Conservation (phyloP, 1,139 yeast genomes). For the Nadsonia starkeyi-henricii region DNA sequence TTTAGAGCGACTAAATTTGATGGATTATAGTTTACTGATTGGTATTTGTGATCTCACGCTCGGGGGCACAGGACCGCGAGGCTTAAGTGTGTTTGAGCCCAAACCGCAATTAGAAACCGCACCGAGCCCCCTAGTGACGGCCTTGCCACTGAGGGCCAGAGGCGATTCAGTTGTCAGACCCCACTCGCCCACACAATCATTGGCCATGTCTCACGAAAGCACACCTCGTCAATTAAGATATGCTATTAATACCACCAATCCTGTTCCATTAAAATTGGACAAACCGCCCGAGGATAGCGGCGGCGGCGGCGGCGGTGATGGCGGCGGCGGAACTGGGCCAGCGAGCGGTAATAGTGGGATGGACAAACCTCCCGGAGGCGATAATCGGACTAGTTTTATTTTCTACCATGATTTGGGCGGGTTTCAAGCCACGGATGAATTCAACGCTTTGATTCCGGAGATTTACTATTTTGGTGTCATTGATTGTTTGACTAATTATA, state of each 20-base stretch:
- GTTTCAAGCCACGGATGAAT: slow-evolving; percentile 53
- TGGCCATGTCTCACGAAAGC: slow-evolving; percentile 13
- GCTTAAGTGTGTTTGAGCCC: background rate
- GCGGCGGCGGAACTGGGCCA: too few species aligned
- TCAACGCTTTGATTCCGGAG: slow-evolving; percentile 47
- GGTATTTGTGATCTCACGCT: slow-evolving; percentile 64
- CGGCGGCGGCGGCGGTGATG: slow-evolving; percentile 2
- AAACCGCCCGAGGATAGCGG: slow-evolving; percentile 19
- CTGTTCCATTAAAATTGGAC: slow-evolving; percentile 21
- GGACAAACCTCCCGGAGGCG: background rate
- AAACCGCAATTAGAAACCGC: background rate
- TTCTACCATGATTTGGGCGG: slow-evolving; percentile 85
- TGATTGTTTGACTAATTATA: slow-evolving; percentile 81
- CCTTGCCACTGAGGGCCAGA: slow-evolving; percentile 17
- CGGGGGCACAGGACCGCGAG: background rate
- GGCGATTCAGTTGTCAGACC: slow-evolving; percentile 26
- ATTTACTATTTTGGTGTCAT: slow-evolving; percentile 90
- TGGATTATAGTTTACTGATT: slow-evolving; percentile 84
- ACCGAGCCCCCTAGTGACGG: background rate
- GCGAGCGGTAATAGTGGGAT: too few species aligned
- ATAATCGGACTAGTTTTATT: background rate
- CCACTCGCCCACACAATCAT: slow-evolving; percentile 19
- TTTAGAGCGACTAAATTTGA: slow-evolving; percentile 59
- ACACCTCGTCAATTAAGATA: slow-evolving; percentile 24
- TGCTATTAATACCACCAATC: slow-evolving; percentile 25